phyloP scores from a whole-genome alignment of 1,139 yeast genomes.

The Saccharomyces hybrid region DNA sequence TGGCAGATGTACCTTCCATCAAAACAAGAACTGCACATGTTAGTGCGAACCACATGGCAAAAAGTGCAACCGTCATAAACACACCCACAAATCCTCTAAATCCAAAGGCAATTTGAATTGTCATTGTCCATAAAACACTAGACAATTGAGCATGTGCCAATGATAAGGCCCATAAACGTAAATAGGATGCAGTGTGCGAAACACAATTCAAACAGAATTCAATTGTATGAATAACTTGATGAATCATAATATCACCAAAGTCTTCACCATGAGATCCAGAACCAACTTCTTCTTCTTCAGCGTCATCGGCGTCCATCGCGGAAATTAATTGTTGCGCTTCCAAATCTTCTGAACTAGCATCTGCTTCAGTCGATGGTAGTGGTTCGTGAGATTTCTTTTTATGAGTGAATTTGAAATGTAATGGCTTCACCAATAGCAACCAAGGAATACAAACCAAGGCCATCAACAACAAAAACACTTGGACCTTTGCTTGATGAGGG shows the following conservation, averaged over 20 bases:
- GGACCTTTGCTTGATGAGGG: constrained; percentile 77
- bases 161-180: constrained; percentile 94
- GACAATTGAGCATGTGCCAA: constrained; percentile 96
- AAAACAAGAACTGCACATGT: constrained; percentile 87
- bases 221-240: constrained; percentile 96
- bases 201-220: constrained; percentile 97
- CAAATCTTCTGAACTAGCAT: constrained; percentile 16
- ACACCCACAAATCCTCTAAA: constrained; percentile 62
- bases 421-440: constrained; percentile 83
- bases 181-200: constrained; percentile 95
- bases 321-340: constrained; percentile 19
- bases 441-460: constrained; percentile 94
- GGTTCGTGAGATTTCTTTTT: constrained; percentile 26
- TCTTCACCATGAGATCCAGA: constrained; percentile 48
- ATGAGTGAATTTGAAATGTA: constrained; percentile 47
- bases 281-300: constrained; percentile 38
- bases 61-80: constrained; percentile 62
- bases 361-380: constrained; percentile 28
- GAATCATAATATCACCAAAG: constrained; percentile 91
- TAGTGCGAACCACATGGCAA: constrained; percentile 90
- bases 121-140: constrained; percentile 93
- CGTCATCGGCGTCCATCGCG: constrained; percentile 13
- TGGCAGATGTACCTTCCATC: constrained; percentile 99
- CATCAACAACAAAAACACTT: constrained; percentile 59
- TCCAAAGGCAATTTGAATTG: constrained; percentile 77